Conservation (phyloP, 768 basidiomycete genomes). For the Amanita rubescens region DNA sequence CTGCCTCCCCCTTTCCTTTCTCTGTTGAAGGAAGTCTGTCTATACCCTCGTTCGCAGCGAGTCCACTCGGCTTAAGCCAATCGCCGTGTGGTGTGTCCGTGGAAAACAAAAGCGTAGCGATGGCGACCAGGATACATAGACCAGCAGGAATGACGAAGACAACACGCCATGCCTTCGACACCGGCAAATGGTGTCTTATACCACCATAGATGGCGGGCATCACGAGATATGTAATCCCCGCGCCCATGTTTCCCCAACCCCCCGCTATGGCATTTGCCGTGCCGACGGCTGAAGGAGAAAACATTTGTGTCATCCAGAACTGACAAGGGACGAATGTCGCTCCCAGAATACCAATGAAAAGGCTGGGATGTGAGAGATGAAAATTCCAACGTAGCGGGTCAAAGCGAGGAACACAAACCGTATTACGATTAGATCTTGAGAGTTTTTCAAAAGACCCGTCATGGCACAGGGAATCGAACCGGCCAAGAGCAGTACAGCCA, state of each 20-base stretch:
- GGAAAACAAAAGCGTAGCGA: not conserved
- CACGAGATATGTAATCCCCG: slow-evolving; percentile 12
- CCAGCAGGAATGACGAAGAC: not conserved
- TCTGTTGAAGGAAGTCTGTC: not conserved
- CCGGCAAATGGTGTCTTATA: not conserved
- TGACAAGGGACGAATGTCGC: slow-evolving; percentile 56
- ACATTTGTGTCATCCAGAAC: slow-evolving; percentile 55
- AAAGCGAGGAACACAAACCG: slow-evolving; percentile 1
- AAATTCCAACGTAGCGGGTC: not conserved
- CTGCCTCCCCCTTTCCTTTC: not conserved
- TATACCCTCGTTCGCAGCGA: not conserved
- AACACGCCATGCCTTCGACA: slow-evolving; percentile 26
- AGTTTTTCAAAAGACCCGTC: slow-evolving; percentile 40
- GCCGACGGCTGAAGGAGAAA: slow-evolving; percentile 38
- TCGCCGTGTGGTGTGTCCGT: slow-evolving; percentile 3
- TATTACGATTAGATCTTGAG: slow-evolving; percentile 15
- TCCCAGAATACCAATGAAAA: slow-evolving; percentile 56
- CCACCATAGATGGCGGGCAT: slow-evolving; percentile 2
- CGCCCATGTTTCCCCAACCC: slow-evolving; percentile 41
- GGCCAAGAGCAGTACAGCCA: slow-evolving; percentile 44
- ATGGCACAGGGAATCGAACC: slow-evolving; percentile 55
- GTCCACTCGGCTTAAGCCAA: not conserved
- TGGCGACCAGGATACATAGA: not conserved
- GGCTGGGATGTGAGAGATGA: slow-evolving; percentile 31
- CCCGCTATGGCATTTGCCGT: slow-evolving; percentile 47